These are phyloP conservation scores for Clonostachys sp. DNA, from an alignment of 2,329 filamentous ascomycete genomes.

Conservation along the genomic window DNA sequence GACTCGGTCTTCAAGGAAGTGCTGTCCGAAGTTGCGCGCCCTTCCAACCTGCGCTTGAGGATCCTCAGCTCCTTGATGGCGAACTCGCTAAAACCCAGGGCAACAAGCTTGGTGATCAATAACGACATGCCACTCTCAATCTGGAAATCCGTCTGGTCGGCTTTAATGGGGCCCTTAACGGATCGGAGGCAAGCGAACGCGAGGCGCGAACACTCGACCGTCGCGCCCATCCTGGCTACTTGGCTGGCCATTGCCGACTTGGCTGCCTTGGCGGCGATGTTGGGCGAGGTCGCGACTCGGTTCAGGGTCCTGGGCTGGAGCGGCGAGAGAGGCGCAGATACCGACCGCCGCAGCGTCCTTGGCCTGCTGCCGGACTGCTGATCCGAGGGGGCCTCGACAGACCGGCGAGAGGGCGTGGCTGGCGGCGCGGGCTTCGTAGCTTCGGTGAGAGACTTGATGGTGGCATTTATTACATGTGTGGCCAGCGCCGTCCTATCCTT, in stretches of 20 bases:
- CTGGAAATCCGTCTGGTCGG: constrained; percentile 58
- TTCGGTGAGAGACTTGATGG: constrained; percentile 65
- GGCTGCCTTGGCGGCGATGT: constrained; percentile 23
- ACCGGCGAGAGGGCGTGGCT: constrained; percentile 18
- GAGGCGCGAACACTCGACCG: constrained; percentile 64
- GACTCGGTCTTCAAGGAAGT: background rate
- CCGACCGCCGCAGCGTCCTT: constrained; percentile 45
- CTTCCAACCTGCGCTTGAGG: constrained; percentile 59
- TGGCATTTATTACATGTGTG: constrained; percentile 67
- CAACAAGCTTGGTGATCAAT: constrained; percentile 61
- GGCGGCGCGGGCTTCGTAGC: constrained; percentile 47
- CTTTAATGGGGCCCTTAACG: constrained; percentile 46
- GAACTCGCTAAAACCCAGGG: constrained; percentile 60
- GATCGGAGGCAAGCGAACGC: constrained; percentile 63
- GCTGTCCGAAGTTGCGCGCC: constrained; percentile 1
- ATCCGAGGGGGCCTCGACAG: constrained; percentile 1
- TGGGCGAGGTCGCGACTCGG: constrained; percentile 50
- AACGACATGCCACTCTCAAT: constrained; percentile 71
- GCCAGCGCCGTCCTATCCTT: constrained; percentile 63
- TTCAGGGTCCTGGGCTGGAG: constrained; percentile 59
- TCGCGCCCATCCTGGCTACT: constrained; percentile 45
- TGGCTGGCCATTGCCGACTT: constrained; percentile 17
- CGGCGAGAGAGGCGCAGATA: constrained; percentile 54
- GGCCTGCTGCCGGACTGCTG: constrained; percentile 14
- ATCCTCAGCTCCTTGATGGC: constrained; percentile 65